Evolutionary conservation across 345 rosid species (phyloP).

Genomic region (Eucalyptus curtisii): DNA sequence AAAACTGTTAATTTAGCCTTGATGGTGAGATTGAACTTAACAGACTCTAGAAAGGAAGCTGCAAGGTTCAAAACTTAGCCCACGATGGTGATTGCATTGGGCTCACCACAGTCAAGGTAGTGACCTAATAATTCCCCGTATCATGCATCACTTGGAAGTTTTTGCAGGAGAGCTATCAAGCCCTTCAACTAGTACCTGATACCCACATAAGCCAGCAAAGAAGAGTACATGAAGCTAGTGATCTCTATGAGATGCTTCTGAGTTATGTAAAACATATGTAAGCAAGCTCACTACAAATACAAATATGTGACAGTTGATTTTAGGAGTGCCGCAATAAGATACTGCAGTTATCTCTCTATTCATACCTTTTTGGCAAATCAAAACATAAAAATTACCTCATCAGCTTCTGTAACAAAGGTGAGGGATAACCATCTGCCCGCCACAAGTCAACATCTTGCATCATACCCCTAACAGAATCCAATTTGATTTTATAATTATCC

Average conservation of each 20-base stretch:
- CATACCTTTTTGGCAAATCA: not conserved
- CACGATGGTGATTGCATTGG: no score
- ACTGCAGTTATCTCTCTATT: no score
- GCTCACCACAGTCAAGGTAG: no score
- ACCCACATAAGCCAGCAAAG: not conserved
- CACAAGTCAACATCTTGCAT: constrained; percentile 39
- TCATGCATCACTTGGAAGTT: not conserved
- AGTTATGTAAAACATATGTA: not conserved
- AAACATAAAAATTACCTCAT: constrained; percentile 49
- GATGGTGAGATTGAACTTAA: not conserved
- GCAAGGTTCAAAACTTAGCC: not conserved
- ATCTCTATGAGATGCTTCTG: not conserved
- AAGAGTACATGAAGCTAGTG: not conserved
- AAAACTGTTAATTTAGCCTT: not conserved
- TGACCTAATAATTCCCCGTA: not conserved
- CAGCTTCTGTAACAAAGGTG: constrained; percentile 43
- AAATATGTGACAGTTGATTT: not conserved
- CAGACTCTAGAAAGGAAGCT: not conserved
- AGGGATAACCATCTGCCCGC: constrained; percentile 61
- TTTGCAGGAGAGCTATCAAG: not conserved
- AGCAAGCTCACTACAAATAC: not conserved
- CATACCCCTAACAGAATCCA: constrained; percentile 24
- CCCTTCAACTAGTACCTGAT: not conserved
- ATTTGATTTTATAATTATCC: constrained; percentile 18
- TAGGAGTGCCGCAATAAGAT: not conserved